Percentiles rank a stretch among this genome's conserved stretches.
Evolutionary conservation across 2,329 filamentous ascomycete genomes (phyloP).

Genomic region (Whalleya microplaca): DNA sequence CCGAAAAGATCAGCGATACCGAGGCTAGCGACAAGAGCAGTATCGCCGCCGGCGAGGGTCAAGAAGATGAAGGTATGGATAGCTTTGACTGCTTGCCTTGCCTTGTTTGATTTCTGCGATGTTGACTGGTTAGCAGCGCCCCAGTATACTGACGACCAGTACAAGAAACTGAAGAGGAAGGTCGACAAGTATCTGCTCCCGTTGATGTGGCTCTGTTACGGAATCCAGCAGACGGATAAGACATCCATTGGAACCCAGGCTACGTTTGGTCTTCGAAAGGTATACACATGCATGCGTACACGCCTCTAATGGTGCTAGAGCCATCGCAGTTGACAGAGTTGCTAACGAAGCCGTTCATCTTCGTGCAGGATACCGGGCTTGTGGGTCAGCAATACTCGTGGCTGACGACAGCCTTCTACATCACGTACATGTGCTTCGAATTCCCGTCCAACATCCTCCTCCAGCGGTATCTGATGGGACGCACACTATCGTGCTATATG

Average conservation of each 20-base stretch:
- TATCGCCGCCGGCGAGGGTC: slow-evolving; percentile 20
- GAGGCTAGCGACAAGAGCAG: slow-evolving; percentile 32
- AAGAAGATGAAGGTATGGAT: too few relatives aligned
- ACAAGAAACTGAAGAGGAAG: slow-evolving; percentile 44
- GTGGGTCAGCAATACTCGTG: slow-evolving; percentile 41
- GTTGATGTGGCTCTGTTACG: slow-evolving; percentile 53
- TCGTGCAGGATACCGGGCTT: slow-evolving; percentile 35
- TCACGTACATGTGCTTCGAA: slow-evolving; percentile 39
- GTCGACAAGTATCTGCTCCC: slow-evolving; percentile 50
- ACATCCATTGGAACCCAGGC: slow-evolving; percentile 46
- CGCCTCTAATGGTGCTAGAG: not conserved
- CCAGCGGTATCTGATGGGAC: slow-evolving; percentile 38
- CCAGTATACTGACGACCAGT: slow-evolving; percentile 43
- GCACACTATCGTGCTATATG: slow-evolving; percentile 38
- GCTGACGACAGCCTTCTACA: slow-evolving; percentile 40
- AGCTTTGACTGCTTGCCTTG: slow-evolving; percentile 18
- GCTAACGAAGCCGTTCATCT: not conserved
- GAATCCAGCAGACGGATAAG: slow-evolving; percentile 54
- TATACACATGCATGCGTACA: slow-evolving; percentile 1
- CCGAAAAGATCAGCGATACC: slow-evolving; percentile 17
- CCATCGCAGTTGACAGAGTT: not conserved
- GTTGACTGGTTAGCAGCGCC: slow-evolving; percentile 6
- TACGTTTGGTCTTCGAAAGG: slow-evolving; percentile 42
- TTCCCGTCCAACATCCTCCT: slow-evolving; percentile 39
- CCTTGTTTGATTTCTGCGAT: not conserved